A percentile compares a stretch with the other conserved stretches of the same genome.
Conservation (phyloP, 2,329 filamentous ascomycete genomes). For the Sporothrix schenckii region DNA sequence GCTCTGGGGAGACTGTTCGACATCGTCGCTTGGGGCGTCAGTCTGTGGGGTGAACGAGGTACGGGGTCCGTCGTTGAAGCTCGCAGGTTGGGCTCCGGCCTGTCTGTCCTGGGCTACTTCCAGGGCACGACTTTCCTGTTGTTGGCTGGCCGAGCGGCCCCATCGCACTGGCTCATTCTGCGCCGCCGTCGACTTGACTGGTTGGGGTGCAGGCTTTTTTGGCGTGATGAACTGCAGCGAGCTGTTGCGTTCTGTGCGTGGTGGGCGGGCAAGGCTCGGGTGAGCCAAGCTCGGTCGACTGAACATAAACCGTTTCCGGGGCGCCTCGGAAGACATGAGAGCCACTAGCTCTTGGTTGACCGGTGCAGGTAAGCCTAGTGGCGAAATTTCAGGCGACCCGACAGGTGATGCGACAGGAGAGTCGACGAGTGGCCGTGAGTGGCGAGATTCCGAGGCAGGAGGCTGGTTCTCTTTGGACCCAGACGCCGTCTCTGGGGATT, state of each 20-base stretch:
- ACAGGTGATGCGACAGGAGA: not conserved
- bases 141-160: not conserved
- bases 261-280: not conserved
- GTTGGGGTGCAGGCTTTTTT: conserved; percentile 5
- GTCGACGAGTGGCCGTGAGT: not conserved
- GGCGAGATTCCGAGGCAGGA: not conserved
- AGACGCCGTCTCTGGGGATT: not conserved
- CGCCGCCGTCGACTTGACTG: not conserved
- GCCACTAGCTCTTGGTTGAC: not conserved
- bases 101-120: not conserved
- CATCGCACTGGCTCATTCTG: not conserved
- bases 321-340: not conserved
- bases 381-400: not conserved
- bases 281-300: not conserved
- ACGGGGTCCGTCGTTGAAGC: not conserved
- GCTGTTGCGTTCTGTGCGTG: not conserved
- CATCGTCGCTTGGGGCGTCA: not conserved
- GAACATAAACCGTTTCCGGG: not conserved
- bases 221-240: conserved; percentile 9
- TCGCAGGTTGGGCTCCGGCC: not conserved
- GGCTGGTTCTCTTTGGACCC: not conserved
- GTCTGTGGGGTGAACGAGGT: not conserved
- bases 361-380: not conserved
- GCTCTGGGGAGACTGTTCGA: conserved; percentile 3
- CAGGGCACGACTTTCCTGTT: not conserved